Evolutionary conservation across 2,329 filamentous ascomycete species (phyloP).

Genomic region (Tolypocladium album): DNA sequence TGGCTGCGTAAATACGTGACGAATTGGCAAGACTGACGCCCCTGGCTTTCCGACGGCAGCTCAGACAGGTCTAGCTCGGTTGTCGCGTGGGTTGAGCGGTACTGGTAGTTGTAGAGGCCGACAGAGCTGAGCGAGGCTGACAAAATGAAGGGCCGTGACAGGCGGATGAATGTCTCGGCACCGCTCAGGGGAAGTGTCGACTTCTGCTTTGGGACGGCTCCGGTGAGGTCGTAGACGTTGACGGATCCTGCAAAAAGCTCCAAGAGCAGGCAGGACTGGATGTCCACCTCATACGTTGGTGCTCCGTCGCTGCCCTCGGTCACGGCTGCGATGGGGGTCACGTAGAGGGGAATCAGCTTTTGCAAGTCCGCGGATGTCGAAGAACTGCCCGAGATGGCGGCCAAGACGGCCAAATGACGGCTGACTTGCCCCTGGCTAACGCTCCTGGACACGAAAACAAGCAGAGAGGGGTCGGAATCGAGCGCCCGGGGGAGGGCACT

Average conservation of each 20-base stretch:
- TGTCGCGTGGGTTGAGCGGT: conserved; percentile 47
- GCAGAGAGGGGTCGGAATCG: conserved; percentile 36
- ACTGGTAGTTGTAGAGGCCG: conserved; percentile 59
- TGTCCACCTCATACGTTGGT: conserved; percentile 44
- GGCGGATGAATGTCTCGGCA: conserved; percentile 51
- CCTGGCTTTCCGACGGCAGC: conserved; percentile 24
- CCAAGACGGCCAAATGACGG: conserved; percentile 22
- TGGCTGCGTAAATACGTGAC: conserved; percentile 54
- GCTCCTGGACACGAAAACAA: conserved; percentile 38
- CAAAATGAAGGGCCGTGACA: conserved; percentile 57
- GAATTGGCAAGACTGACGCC: conserved; percentile 29
- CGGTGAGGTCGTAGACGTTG: conserved; percentile 52
- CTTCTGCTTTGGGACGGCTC: conserved; percentile 48
- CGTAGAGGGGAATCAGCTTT: conserved; percentile 27
- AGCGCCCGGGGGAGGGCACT: conserved; percentile 38
- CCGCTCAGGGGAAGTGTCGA: conserved; percentile 41
- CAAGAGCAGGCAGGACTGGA: conserved; percentile 52
- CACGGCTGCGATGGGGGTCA: conserved; percentile 23
- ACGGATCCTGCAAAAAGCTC: conserved; percentile 44
- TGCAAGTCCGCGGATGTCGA: conserved; percentile 17
- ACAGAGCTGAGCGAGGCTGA: conserved; percentile 46
- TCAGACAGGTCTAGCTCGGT: conserved; percentile 31
- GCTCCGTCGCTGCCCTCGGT: conserved; percentile 6
- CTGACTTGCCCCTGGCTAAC: conserved; percentile 16
- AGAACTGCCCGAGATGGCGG: conserved; percentile 15